phyloP scores from a whole-genome alignment of 192 early-diverging fungal species.

The Dimargaris cristalligena region DNA sequence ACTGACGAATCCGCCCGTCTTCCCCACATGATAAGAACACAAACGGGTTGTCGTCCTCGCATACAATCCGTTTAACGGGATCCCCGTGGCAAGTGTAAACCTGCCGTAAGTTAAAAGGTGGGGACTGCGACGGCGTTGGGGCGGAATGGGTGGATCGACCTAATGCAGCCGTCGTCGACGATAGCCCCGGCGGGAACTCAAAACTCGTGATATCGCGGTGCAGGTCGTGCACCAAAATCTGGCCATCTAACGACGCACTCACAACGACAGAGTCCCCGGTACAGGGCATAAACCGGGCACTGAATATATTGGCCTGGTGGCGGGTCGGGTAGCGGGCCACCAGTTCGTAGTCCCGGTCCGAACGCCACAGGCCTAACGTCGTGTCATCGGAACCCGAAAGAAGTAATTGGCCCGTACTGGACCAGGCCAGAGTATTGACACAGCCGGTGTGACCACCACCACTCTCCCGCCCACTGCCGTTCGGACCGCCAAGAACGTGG shows the following conservation, averaged over 20 bases:
- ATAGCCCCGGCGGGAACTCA: background rate
- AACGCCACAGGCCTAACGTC: slow-evolving; percentile 34
- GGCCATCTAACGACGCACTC: slow-evolving; percentile 42
- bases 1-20: slow-evolving; percentile 37
- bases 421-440: slow-evolving; percentile 34
- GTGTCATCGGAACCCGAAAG: slow-evolving; percentile 45
- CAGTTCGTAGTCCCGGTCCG: slow-evolving; percentile 22
- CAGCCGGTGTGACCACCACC: slow-evolving; percentile 25
- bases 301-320: slow-evolving; percentile 62
- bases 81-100: slow-evolving; percentile 32
- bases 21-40: slow-evolving; percentile 41
- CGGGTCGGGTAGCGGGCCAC: slow-evolving; percentile 29
- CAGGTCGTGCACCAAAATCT: slow-evolving; percentile 36
- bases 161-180: background rate
- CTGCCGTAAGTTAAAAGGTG: slow-evolving; percentile 18
- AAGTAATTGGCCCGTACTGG: slow-evolving; percentile 29
- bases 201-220: no score
- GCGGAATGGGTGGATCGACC: background rate
- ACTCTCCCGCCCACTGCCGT: no score
- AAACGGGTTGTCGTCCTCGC: slow-evolving; percentile 25
- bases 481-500: slow-evolving; percentile 21
- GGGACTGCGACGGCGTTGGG: slow-evolving; percentile 11
- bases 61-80: slow-evolving; percentile 29
- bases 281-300: slow-evolving; percentile 43
- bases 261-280: slow-evolving; percentile 38